These are phyloP conservation scores for Hypoxylon sp. DNA, from an alignment of 2,329 filamentous ascomycete species.

Conservation along the genomic window DNA sequence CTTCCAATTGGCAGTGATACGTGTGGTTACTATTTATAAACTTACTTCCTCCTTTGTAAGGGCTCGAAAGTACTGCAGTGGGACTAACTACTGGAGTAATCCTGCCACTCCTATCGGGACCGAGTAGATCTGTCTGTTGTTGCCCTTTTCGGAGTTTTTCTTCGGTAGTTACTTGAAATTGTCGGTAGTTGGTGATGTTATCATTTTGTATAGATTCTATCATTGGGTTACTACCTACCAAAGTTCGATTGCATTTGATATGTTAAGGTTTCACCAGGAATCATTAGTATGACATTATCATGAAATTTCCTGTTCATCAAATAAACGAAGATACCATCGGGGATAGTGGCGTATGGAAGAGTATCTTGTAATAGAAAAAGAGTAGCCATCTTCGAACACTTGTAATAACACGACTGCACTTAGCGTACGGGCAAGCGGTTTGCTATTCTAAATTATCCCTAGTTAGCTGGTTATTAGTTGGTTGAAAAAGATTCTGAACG, in stretches of 20 bases:
- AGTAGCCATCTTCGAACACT: background rate
- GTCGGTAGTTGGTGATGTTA: background rate
- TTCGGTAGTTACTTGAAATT: background rate
- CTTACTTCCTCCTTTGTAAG: background rate
- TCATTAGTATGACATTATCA: background rate
- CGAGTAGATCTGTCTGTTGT: background rate
- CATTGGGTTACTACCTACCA: background rate
- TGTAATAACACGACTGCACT: background rate
- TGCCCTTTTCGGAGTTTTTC: background rate
- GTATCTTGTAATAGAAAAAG: background rate
- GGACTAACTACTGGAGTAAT: slow-evolving; percentile 13
- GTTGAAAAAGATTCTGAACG: background rate
- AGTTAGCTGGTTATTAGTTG: too few species aligned
- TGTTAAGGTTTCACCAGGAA: background rate
- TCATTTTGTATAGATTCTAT: too few species aligned
- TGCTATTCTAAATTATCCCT: background rate
- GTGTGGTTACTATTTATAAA: slow-evolving; percentile 26
- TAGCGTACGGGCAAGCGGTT: background rate
- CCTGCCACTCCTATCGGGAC: slow-evolving; percentile 14
- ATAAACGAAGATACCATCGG: background rate
- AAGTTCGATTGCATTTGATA: background rate
- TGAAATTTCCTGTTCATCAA: background rate
- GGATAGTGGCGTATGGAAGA: background rate
- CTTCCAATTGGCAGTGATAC: slow-evolving; percentile 2
- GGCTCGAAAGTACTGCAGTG: background rate